These are phyloP conservation scores for Endotrypanum monterogeii DNA, from an alignment of 208 protist species.

Conservation along the genomic window DNA sequence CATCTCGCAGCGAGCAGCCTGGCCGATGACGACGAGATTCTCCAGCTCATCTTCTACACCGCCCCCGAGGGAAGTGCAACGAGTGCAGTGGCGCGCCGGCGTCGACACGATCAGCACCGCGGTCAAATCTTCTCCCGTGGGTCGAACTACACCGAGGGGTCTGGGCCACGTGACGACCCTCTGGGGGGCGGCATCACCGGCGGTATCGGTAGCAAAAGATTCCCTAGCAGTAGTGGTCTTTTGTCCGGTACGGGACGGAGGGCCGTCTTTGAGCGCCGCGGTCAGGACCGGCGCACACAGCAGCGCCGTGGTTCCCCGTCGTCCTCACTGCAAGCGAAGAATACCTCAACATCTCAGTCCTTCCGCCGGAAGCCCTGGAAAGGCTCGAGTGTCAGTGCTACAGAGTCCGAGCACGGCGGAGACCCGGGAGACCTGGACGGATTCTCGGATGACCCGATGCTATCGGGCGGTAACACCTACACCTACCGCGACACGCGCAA, in stretches of 20 bases:
- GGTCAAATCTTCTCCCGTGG: not conserved
- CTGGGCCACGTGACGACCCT: not conserved
- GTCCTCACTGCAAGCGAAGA: not conserved
- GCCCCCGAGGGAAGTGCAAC: slow-evolving; percentile 1
- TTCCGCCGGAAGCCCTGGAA: slow-evolving; percentile 4
- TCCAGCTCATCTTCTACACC: slow-evolving; percentile 42
- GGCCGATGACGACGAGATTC: slow-evolving; percentile 28
- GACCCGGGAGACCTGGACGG: not conserved
- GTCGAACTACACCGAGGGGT: not conserved
- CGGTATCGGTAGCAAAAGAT: not conserved
- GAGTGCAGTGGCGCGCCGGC: slow-evolving; percentile 3
- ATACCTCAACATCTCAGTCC: not conserved
- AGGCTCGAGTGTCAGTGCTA: not conserved
- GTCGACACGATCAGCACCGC: not conserved
- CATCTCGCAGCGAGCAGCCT: slow-evolving; percentile 52
- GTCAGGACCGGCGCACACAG: slow-evolving; percentile 6
- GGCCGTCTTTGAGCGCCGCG: slow-evolving; percentile 6
- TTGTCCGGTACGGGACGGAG: not conserved
- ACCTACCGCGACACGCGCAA: slow-evolving; percentile 7
- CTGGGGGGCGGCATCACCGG: not conserved
- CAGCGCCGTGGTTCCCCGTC: not conserved
- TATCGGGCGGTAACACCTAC: slow-evolving; percentile 16
- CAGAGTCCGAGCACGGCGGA: not conserved
- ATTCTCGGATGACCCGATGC: slow-evolving; percentile 7
- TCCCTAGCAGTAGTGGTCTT: not conserved